Evolutionary conservation across 2,329 filamentous ascomycete species (phyloP).

Genomic region (Fusarium nelsonii): DNA sequence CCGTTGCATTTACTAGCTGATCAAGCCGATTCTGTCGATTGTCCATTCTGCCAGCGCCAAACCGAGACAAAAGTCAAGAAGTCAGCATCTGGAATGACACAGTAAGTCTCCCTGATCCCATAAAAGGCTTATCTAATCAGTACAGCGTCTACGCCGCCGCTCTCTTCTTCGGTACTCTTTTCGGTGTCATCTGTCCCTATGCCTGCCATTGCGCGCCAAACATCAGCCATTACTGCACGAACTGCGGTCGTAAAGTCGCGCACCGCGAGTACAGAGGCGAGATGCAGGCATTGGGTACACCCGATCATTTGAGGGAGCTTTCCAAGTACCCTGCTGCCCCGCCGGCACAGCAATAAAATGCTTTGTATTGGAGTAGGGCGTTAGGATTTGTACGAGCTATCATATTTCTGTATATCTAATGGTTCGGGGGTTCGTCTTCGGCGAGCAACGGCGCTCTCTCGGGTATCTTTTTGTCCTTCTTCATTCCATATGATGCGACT

Average conservation of each 20-base stretch:
- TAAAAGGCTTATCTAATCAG: neutral
- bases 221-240: slow-evolving; percentile 45
- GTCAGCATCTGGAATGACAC: slow-evolving; percentile 39
- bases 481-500: slow-evolving; percentile 73
- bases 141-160: slow-evolving; percentile 22
- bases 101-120: slow-evolving; percentile 29
- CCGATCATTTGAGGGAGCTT: slow-evolving; percentile 44
- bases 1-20: slow-evolving; percentile 44
- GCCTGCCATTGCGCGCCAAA: slow-evolving; percentile 40
- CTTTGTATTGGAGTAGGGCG: neutral
- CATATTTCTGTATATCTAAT: slow-evolving; percentile 21
- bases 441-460: slow-evolving; percentile 46
- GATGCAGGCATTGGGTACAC: slow-evolving; percentile 44
- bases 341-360: slow-evolving; percentile 13
- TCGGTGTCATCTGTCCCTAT: slow-evolving; percentile 44
- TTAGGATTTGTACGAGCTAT: slow-evolving; percentile 6
- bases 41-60: slow-evolving; percentile 45
- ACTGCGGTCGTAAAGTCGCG: slow-evolving; percentile 47
- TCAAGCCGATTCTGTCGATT: slow-evolving; percentile 45
- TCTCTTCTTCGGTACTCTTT: slow-evolving; percentile 45
- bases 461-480: slow-evolving; percentile 30
- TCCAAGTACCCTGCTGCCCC: slow-evolving; percentile 41
- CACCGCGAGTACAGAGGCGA: slow-evolving; percentile 21
- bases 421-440: neutral
- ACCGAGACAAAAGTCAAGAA: slow-evolving; percentile 41